Conservation (phyloP, 2,329 filamentous ascomycete genomes). For the Cordyceps tenuipes region DNA sequence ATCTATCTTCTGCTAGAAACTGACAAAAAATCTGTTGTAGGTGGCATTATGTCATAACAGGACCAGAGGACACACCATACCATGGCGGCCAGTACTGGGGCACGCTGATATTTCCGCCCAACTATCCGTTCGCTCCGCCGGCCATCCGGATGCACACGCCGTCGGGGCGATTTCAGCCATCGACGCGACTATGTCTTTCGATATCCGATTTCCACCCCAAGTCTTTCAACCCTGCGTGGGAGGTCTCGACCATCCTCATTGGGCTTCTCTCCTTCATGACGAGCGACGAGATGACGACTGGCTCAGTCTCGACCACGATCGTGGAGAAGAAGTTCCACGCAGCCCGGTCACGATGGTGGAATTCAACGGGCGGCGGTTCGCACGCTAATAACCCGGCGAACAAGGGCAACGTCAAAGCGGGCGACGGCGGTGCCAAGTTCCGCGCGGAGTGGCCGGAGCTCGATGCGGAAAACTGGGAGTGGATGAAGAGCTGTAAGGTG, state of each 20-base stretch:
- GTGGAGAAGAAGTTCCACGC: slow-evolving; percentile 73
- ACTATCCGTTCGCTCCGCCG: slow-evolving; percentile 95
- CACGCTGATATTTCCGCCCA: slow-evolving; percentile 85
- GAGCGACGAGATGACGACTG: slow-evolving; percentile 96
- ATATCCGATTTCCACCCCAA: slow-evolving; percentile 98
- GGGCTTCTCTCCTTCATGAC: slow-evolving; percentile 97
- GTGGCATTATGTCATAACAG: slow-evolving; percentile 94
- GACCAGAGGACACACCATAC: slow-evolving; percentile 89
- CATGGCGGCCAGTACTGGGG: slow-evolving; percentile 97
- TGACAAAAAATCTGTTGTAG: slow-evolving; percentile 29
- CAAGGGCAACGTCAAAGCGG: slow-evolving; percentile 79
- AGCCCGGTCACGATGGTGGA: slow-evolving; percentile 84
- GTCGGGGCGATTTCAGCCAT: slow-evolving; percentile 88
- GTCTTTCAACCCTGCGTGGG: slow-evolving; percentile 97
- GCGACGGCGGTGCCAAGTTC: slow-evolving; percentile 90
- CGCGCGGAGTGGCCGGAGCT: slow-evolving; percentile 81
- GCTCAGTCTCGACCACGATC: slow-evolving; percentile 69
- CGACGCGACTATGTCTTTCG: slow-evolving; percentile 82
- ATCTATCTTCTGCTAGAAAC: slow-evolving; percentile 13
- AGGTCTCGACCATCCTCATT: slow-evolving; percentile 91
- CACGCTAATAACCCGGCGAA: slow-evolving; percentile 45
- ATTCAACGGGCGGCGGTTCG: slow-evolving; percentile 82
- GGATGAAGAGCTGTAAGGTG: slow-evolving; percentile 78
- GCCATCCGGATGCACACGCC: slow-evolving; percentile 99
- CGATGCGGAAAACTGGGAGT: slow-evolving; percentile 82